Conservation (phyloP, 2,329 filamentous ascomycete species). For the Podosphaera fusca region DNA sequence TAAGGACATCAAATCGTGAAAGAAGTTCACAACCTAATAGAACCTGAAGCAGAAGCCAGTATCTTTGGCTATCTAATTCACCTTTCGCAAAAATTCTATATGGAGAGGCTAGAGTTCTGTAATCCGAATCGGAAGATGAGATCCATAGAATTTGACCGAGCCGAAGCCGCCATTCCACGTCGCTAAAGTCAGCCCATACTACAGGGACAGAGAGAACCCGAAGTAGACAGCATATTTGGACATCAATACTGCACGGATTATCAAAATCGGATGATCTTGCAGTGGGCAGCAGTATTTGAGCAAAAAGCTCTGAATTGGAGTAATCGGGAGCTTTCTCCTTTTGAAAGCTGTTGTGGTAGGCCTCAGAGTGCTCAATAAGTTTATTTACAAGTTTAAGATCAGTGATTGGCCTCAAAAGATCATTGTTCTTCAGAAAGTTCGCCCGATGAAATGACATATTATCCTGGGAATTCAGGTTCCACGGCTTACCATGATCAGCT, state of each 20-base stretch:
- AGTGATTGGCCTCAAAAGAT: slow-evolving; percentile 27
- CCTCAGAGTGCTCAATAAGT: slow-evolving; percentile 26
- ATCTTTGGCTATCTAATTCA: slow-evolving; percentile 36
- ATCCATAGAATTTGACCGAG: slow-evolving; percentile 53
- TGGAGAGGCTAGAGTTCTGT: slow-evolving; percentile 13
- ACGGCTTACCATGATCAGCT: slow-evolving; percentile 29
- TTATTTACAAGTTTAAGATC: slow-evolving; percentile 35
- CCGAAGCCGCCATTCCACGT: slow-evolving; percentile 52
- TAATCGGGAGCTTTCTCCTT: slow-evolving; percentile 27
- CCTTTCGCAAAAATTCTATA: slow-evolving; percentile 7
- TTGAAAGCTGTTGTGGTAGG: slow-evolving; percentile 30
- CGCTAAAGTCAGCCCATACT: slow-evolving; percentile 52
- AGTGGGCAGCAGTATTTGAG: slow-evolving; percentile 32
- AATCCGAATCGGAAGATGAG: slow-evolving; percentile 25
- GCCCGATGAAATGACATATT: slow-evolving; percentile 8
- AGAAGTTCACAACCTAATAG: slow-evolving; percentile 42
- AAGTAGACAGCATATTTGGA: slow-evolving; percentile 46
- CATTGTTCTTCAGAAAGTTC: slow-evolving; percentile 16
- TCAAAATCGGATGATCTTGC: slow-evolving; percentile 30
- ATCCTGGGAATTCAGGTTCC: slow-evolving; percentile 6
- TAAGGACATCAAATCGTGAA: slow-evolving; percentile 37
- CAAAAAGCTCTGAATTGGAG: slow-evolving; percentile 39
- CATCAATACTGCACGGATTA: slow-evolving; percentile 38
- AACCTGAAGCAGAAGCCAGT: slow-evolving; percentile 44
- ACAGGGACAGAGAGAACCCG: slow-evolving; percentile 40